Conservation (phyloP, 129 eudicot genomes). For the Apium graveolens region DNA sequence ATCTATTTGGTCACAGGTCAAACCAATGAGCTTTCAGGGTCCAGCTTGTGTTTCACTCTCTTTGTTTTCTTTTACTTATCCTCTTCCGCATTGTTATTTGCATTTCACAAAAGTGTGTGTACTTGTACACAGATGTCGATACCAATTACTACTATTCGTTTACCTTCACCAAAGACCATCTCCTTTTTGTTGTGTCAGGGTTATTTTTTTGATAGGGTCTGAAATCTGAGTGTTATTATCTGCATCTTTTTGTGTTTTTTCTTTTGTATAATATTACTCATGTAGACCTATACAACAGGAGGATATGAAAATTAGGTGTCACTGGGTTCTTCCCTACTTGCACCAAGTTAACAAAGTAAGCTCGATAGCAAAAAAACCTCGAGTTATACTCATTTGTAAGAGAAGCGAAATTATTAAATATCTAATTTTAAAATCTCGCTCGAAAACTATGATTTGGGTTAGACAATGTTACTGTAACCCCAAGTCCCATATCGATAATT, state of each 20-base stretch:
- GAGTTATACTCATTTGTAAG: no score
- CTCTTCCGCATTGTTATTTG: neutral
- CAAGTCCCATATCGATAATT: no score
- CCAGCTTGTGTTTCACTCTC: conserved; percentile 39
- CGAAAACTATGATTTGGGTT: no score
- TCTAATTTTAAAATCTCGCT: no score
- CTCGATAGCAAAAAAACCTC: no score
- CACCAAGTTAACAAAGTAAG: no score
- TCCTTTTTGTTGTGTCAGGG: neutral
- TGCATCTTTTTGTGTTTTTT: neutral
- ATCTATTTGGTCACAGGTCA: conserved; percentile 56
- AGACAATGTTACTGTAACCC: no score
- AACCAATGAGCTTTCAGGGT: conserved; percentile 66
- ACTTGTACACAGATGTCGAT: neutral
- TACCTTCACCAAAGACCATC: neutral
- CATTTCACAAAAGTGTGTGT: neutral
- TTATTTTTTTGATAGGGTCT: neutral
- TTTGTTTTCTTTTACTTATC: neutral
- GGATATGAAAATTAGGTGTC: neutral
- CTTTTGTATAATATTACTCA: neutral
- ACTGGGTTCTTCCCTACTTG: no score
- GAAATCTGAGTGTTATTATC: neutral
- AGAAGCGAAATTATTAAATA: no score
- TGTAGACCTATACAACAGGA: neutral
- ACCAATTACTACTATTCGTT: neutral